A percentile compares a stretch with the other conserved stretches of the same genome.
Conservation (phyloP, 2,329 filamentous ascomycete species). For the Penicillium sp. region DNA sequence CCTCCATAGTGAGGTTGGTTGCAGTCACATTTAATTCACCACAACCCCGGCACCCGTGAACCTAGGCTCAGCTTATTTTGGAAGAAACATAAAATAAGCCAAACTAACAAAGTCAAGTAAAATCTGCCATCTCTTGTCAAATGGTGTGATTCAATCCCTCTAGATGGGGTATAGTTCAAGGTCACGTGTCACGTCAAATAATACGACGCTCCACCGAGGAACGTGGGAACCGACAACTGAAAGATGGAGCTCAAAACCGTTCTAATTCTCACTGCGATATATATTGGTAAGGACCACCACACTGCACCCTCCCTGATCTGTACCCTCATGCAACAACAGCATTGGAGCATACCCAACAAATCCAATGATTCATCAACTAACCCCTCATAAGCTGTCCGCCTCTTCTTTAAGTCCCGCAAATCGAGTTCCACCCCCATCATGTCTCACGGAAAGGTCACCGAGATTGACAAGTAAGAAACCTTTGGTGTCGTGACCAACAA, state of each 20-base stretch:
- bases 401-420: slow-evolving; percentile 14
- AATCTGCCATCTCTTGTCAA: neutral
- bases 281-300: slow-evolving; percentile 18
- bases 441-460: slow-evolving; percentile 38
- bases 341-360: neutral
- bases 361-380: neutral
- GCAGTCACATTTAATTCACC: neutral
- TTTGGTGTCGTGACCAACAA: too few relatives aligned
- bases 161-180: slow-evolving; percentile 6
- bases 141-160: slow-evolving; percentile 1
- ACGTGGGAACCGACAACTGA: slow-evolving; percentile 11
- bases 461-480: slow-evolving; percentile 36
- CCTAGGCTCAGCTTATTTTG: neutral
- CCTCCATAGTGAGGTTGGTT: neutral
- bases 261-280: slow-evolving; percentile 19
- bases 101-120: neutral
- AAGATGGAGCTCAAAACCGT: slow-evolving; percentile 24
- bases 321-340: neutral
- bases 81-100: neutral
- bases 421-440: slow-evolving; percentile 22
- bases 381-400: slow-evolving; percentile 16
- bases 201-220: slow-evolving; percentile 10
- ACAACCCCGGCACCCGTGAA: neutral
- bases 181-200: slow-evolving; percentile 7
- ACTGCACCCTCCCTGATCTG: neutral